Evolutionary conservation across 371 early-diverging fungal species (phyloP).

Genomic region (Mucor circinelloides): DNA sequence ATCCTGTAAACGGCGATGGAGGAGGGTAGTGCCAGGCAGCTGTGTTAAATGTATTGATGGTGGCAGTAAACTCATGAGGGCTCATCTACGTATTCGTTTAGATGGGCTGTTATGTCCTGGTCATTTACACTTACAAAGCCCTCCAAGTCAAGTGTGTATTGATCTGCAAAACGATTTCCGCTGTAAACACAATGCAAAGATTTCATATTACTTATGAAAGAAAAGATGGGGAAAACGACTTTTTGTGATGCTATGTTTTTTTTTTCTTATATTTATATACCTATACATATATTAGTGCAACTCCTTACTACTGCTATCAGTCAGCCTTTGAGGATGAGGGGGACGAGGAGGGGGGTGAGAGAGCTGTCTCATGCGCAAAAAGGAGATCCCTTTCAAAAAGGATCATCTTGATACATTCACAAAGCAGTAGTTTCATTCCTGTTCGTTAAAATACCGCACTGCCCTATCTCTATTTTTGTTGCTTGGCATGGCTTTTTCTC

Average conservation of each 20-base stretch:
- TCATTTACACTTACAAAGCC: conserved; percentile 24
- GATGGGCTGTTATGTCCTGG: not conserved
- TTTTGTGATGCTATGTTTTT: not conserved
- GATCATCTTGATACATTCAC: not conserved
- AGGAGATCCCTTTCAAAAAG: not conserved
- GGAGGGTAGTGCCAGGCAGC: conserved; percentile 35
- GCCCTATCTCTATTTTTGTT: not conserved
- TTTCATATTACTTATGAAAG: conserved; percentile 29
- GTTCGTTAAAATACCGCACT: not conserved
- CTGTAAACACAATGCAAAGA: conserved; percentile 39
- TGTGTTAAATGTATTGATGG: conserved; percentile 44
- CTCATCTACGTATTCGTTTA: conserved; percentile 29
- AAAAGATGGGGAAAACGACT: not conserved
- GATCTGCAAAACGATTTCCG: conserved; percentile 36
- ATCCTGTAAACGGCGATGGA: conserved; percentile 27
- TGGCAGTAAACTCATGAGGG: conserved; percentile 37
- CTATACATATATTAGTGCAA: not conserved
- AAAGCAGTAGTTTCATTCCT: not conserved
- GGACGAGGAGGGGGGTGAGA: too few relatives aligned
- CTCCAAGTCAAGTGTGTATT: conserved; percentile 40
- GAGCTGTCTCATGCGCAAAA: not conserved
- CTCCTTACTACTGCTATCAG: not conserved
- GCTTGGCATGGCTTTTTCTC: not conserved
- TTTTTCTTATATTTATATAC: not conserved
- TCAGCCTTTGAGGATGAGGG: not conserved